Conservation (phyloP, 805 yeast species). For the Myxozyma udenii region DNA sequence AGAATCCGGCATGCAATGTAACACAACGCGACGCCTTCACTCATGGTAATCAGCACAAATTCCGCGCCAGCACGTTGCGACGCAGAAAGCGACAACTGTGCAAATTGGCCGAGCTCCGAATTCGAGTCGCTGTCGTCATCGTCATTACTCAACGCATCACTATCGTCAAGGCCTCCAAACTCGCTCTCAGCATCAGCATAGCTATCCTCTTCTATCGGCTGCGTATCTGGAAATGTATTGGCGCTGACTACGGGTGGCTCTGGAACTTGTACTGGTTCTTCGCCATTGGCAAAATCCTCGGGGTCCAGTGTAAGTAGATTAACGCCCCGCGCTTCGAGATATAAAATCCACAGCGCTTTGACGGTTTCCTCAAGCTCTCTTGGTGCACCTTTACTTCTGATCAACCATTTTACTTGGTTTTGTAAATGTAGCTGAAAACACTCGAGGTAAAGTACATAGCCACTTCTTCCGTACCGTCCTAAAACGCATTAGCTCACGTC, state of each 20-base stretch:
- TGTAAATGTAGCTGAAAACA: constrained; percentile 53
- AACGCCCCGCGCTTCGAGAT: constrained; percentile 23
- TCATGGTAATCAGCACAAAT: constrained; percentile 6
- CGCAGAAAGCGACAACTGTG: constrained; percentile 8
- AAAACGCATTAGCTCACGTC: neutral
- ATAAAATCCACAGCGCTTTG: constrained; percentile 23
- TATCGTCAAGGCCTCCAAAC: neutral
- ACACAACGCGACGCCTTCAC: constrained; percentile 19
- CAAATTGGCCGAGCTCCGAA: neutral
- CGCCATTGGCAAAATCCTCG: constrained; percentile 2
- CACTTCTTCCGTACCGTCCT: constrained; percentile 50
- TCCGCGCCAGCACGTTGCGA: constrained; percentile 7
- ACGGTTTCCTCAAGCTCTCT: constrained; percentile 29
- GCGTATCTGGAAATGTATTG: no score
- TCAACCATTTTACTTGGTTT: constrained; percentile 47
- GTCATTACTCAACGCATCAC: neutral
- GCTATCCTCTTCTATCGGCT: neutral
- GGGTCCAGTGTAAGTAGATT: constrained; percentile 3
- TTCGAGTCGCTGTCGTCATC: neutral
- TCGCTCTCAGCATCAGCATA: neutral
- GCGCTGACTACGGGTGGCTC: neutral
- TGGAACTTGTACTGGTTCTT: neutral
- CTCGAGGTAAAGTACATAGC: constrained; percentile 44
- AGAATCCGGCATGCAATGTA: constrained; percentile 25
- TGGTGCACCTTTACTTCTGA: constrained; percentile 36